Evolutionary conservation across 208 protist species (phyloP).

Genomic region (Leishmania major): DNA sequence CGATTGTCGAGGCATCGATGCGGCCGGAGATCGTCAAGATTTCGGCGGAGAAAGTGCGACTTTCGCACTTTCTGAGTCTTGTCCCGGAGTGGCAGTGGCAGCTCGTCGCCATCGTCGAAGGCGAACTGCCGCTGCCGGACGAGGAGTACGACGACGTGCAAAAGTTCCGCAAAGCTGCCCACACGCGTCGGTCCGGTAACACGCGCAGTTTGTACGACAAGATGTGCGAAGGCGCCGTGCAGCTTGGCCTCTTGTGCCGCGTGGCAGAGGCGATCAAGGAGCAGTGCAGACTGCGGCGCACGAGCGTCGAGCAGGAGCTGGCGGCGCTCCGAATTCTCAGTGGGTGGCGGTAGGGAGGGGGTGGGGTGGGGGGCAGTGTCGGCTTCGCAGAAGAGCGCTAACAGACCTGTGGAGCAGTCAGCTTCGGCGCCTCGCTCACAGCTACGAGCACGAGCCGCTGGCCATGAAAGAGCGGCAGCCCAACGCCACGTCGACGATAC

Average conservation of each 20-base stretch:
- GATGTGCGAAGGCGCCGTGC: constrained; percentile 39
- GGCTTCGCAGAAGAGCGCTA: neutral
- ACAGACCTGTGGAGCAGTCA: neutral
- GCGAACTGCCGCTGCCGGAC: constrained; percentile 69
- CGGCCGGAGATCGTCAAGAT: constrained; percentile 78
- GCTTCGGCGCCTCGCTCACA: neutral
- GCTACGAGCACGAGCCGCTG: neutral
- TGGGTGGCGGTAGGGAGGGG: constrained; percentile 8
- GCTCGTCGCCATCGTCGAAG: constrained; percentile 61
- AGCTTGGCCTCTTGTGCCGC: constrained; percentile 42
- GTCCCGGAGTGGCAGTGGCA: constrained; percentile 83
- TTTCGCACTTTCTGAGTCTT: constrained; percentile 74
- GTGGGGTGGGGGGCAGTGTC: neutral
- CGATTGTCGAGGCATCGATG: constrained; percentile 52
- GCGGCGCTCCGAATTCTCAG: constrained; percentile 38
- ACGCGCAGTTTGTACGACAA: constrained; percentile 55
- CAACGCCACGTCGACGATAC: neutral
- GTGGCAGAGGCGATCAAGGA: constrained; percentile 36
- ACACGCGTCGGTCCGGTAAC: constrained; percentile 62
- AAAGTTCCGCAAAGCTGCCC: constrained; percentile 63
- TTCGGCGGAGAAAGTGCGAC: constrained; percentile 52
- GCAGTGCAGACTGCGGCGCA: constrained; percentile 34
- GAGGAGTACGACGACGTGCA: constrained; percentile 84
- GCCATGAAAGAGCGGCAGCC: neutral
- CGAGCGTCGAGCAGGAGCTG: constrained; percentile 44